Conservation (phyloP, 1,284 basidiomycete genomes). For the Pseudozyma hubeiensis region DNA sequence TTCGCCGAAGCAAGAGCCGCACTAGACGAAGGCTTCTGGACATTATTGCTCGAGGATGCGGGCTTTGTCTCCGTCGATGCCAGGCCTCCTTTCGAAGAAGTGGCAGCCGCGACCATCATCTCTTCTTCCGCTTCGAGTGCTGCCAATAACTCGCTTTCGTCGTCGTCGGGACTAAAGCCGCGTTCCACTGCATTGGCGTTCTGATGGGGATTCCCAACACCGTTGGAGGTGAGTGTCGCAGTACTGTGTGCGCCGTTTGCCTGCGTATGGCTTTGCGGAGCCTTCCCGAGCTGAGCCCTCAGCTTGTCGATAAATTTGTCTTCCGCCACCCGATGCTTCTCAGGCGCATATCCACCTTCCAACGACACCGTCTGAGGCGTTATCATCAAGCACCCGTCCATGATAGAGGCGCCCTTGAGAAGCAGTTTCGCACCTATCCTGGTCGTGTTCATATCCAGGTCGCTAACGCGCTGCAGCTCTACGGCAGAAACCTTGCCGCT, state of each 20-base stretch:
- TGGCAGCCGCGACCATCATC: not conserved
- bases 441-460: conserved; percentile 44
- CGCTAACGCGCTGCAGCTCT: conserved; percentile 30
- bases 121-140: conserved; percentile 32
- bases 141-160: conserved; percentile 39
- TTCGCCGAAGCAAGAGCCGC: not conserved
- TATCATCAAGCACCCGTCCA: conserved; percentile 29
- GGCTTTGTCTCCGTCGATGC: not conserved
- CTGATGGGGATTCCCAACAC: not conserved
- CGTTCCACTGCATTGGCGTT: not conserved
- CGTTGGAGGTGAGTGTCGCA: not conserved
- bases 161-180: conserved; percentile 33
- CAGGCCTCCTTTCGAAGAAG: not conserved
- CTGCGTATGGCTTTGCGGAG: not conserved
- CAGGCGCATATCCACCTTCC: conserved; percentile 28
- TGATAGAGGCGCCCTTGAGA: conserved; percentile 25
- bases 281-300: conserved; percentile 28
- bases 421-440: conserved; percentile 40
- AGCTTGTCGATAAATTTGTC: conserved; percentile 26
- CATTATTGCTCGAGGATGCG: not conserved
- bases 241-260: not conserved
- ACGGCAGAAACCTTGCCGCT: conserved; percentile 80
- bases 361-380: conserved; percentile 20
- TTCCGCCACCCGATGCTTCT: conserved; percentile 25
- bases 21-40: no score